A percentile compares a stretch with the other conserved stretches of the same genome.
phyloP scores from a whole-genome alignment of 192 early-diverging fungal species.

The Entomortierella parvispora region DNA sequence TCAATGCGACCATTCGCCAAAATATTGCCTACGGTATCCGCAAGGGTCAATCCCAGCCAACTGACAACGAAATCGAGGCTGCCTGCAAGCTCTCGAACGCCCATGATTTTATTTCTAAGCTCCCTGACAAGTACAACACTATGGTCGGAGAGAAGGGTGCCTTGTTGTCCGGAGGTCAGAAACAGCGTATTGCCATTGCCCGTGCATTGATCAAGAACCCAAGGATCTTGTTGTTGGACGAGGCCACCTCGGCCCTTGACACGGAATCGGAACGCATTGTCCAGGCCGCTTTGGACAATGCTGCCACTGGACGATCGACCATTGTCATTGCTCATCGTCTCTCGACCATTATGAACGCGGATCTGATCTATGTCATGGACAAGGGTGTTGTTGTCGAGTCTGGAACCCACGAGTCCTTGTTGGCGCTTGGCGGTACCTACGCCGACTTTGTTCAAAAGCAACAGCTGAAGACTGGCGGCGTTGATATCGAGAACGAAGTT shows the following conservation, averaged over 20 bases:
- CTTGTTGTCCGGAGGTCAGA: conserved; percentile 91
- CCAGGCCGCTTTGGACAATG: conserved; percentile 82
- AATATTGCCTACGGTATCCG: conserved; percentile 79
- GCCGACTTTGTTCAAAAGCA: conserved; percentile 67
- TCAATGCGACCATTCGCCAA: conserved; percentile 79
- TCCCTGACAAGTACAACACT: conserved; percentile 88
- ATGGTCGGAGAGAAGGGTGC: conserved; percentile 87
- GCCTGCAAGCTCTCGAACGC: conserved; percentile 77
- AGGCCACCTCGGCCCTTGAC: conserved; percentile 91
- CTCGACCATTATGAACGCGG: conserved; percentile 83
- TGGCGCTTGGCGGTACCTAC: conserved; percentile 65
- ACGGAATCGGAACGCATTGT: conserved; percentile 79
- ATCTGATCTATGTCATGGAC: conserved; percentile 83
- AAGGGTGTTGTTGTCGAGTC: conserved; percentile 69
- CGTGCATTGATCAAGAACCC: conserved; percentile 92
- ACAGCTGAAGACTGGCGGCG: conserved; percentile 55
- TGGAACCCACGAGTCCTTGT: conserved; percentile 77
- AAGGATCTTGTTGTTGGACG: conserved; percentile 86
- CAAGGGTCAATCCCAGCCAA: conserved; percentile 58
- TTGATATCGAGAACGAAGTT: conserved; percentile 18
- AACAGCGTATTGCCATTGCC: conserved; percentile 97
- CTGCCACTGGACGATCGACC: conserved; percentile 77
- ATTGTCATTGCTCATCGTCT: conserved; percentile 89
- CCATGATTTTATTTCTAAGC: conserved; percentile 77
- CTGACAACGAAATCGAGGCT: conserved; percentile 63